Evolutionary conservation across 2,329 filamentous ascomycete genomes (phyloP), one percentile per base, ranked within the genome.

Genomic region (Colletotrichum gigasporum): DNA sequence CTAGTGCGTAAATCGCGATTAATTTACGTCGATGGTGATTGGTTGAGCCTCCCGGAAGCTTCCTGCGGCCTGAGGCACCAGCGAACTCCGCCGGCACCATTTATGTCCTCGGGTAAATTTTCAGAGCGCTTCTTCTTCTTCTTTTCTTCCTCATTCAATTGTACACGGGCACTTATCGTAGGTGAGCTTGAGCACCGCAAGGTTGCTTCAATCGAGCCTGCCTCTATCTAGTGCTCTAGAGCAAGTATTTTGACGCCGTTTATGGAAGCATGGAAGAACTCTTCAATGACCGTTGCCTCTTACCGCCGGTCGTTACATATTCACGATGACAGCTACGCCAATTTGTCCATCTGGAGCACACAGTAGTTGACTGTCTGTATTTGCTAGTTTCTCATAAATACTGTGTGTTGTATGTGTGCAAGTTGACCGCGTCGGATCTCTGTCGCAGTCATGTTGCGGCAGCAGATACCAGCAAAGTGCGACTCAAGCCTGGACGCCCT

Each of bases 101-200:
- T 37, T 55, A 47, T 57, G 44, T 65, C 22, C 22, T 54, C 28
- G 35, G 45, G 45, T 45, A 67, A 67, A 68, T 47, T 65, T 67
- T 52, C 20, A 20, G 8, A 12, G 57, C 56, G 66, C 54, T 72
- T 71, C 66, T 66, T 69, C 65, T 68, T 72, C 70, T 72, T 75
- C 76, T 74, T 74, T 79, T 77, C 77, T 81, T 79, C 75, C 74
- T 75, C 75, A 73, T 78, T 80, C 80, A 80, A 88, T 88, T 90
- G 88, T 90, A 89, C 84, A 82, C 80, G 87, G 76, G 84, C 86
- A 87, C 84, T 88, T 90, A 90, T 90, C 90, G 88, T 90, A 87
- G 88, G 87, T 86, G 83, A 84, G 82, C 86, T 89, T 85, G 86
- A 75, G 80, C 80, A 67, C 75, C 75, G 71, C 71, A 71, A 73